Conservation (phyloP, 768 basidiomycete species). For the Cystofilobasidium macerans region DNA sequence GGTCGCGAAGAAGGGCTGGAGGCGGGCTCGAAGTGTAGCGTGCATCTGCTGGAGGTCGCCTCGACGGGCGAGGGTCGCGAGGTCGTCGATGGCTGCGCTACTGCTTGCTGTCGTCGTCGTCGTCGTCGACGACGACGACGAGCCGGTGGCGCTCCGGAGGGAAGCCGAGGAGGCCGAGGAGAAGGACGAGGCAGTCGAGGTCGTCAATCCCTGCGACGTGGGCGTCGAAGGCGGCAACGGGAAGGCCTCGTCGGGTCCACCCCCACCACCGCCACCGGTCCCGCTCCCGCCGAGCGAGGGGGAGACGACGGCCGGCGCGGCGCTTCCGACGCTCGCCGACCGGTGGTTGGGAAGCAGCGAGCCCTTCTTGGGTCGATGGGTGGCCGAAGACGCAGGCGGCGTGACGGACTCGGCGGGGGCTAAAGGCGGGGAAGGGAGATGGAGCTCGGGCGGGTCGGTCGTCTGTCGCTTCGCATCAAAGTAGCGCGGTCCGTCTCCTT, state of each 20-base stretch:
- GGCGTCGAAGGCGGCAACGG: no score
- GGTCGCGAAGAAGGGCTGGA: constrained; percentile 33
- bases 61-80: not conserved
- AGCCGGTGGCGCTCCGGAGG: not conserved
- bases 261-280: no score
- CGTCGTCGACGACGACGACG: not conserved
- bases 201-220: no score
- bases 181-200: not conserved
- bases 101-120: not conserved
- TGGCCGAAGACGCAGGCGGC: no score
- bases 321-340: not conserved
- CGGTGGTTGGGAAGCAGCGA: not conserved
- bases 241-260: no score
- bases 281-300: not conserved
- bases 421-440: no score
- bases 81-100: not conserved
- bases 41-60: constrained; percentile 28
- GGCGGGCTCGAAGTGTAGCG: constrained; percentile 30
- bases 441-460: no score
- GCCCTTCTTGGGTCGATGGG: no score
- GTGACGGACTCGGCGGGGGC: no score
- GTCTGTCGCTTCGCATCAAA: no score
- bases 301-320: not conserved
- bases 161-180: not conserved
- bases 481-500: no score